phyloP scores from a whole-genome alignment of 345 rosid species.

The Eucalyptus paniculata region DNA sequence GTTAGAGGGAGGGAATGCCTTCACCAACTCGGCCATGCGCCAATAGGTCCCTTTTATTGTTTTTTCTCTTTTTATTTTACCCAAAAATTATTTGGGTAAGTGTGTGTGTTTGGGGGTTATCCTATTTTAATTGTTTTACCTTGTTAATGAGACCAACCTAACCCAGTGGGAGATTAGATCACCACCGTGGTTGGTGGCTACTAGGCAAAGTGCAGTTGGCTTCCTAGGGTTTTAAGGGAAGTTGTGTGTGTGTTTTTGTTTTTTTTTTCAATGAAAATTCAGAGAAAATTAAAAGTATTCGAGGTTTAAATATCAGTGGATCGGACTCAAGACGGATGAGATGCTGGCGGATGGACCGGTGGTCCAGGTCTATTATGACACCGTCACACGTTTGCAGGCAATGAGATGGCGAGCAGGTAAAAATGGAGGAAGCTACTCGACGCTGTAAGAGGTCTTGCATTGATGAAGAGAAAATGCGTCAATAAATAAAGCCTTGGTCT shows the following conservation, averaged over 20 bases:
- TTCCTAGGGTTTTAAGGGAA: background rate
- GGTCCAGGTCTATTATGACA: background rate
- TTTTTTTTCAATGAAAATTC: background rate
- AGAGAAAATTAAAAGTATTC: background rate
- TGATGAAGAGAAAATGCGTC: background rate
- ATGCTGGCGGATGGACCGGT: background rate
- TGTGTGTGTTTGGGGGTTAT: background rate
- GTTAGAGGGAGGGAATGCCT: too few species aligned
- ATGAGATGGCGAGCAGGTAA: background rate
- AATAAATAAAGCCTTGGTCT: too few species aligned
- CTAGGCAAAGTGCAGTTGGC: background rate
- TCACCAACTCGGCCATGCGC: too few species aligned
- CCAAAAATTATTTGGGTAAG: background rate
- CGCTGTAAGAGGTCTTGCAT: background rate
- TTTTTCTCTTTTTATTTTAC: background rate
- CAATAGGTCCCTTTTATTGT: background rate
- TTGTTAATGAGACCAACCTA: background rate
- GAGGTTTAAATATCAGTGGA: background rate
- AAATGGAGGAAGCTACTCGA: background rate
- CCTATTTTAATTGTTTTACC: background rate
- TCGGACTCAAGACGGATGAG: background rate
- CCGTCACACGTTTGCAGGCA: accelerated
- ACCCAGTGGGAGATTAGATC: background rate
- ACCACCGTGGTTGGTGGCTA: background rate
- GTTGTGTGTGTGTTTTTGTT: too few species aligned